A percentile compares a stretch with the other conserved stretches of the same genome.
Conservation (phyloP, 805 yeast genomes). For the Suhomyces kilbournensis region DNA sequence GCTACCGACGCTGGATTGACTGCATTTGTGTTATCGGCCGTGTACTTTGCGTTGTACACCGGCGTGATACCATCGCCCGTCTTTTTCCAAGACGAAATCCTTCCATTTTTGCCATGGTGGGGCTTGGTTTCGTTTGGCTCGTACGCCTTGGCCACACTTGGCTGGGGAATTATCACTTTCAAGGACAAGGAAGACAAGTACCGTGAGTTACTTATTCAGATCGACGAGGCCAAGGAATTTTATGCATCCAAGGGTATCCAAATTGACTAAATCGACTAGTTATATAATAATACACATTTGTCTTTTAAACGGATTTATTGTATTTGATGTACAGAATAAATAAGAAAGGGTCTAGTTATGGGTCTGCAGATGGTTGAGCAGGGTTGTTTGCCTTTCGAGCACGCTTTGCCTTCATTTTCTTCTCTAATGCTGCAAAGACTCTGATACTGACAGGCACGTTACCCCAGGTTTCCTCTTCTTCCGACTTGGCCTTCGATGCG, state of each 20-base stretch:
- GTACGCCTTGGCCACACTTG: conserved; percentile 64
- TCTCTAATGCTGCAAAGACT: conserved; percentile 83
- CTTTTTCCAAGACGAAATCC: conserved; percentile 47
- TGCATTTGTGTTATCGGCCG: conserved; percentile 44
- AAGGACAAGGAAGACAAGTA: conserved; percentile 70
- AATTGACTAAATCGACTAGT: conserved; percentile 42
- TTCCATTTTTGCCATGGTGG: conserved; percentile 74
- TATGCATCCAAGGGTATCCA: conserved; percentile 55
- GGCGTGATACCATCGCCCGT: conserved; percentile 55
- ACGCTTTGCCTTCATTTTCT: conserved; percentile 47
- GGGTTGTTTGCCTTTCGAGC: not conserved
- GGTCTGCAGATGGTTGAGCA: not conserved
- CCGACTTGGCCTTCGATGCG: conserved; percentile 12
- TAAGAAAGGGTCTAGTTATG: not conserved
- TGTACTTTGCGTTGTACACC: conserved; percentile 50
- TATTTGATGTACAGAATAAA: not conserved
- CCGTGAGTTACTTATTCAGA: conserved; percentile 54
- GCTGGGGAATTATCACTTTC: conserved; percentile 65
- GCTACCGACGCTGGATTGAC: conserved; percentile 58
- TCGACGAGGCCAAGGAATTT: conserved; percentile 61
- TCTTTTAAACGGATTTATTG: not conserved
- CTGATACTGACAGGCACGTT: conserved; percentile 70
- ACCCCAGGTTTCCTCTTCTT: conserved; percentile 34
- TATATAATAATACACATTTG: not conserved
- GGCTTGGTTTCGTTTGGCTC: conserved; percentile 64